Evolutionary conservation across 2,329 filamentous ascomycete species (phyloP).

Genomic region (Karstenula rhodostoma): DNA sequence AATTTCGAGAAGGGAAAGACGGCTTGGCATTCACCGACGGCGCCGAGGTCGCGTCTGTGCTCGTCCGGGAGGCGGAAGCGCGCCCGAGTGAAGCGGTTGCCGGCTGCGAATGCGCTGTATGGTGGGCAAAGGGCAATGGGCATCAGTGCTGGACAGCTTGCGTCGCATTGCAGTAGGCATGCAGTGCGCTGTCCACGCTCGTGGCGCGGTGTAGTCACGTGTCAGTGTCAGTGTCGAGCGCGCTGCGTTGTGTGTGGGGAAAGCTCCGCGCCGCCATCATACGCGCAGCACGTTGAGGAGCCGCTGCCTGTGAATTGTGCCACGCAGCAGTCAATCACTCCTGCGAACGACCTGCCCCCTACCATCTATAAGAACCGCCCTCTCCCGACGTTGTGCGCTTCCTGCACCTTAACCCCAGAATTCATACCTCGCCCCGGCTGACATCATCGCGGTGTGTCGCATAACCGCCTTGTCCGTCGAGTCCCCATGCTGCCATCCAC

Average conservation of each 20-base stretch:
- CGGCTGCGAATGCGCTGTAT: background rate
- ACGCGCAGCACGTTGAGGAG: conserved; percentile 5
- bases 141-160: background rate
- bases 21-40: conserved; percentile 9
- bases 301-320: conserved; percentile 5
- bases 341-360: background rate
- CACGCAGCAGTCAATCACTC: conserved; percentile 4
- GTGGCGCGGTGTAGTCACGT: background rate
- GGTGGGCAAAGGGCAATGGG: no score
- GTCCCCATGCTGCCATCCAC: conserved; percentile 35
- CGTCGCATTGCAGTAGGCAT: conserved; percentile 1
- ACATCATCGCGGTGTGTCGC: conserved; percentile 23
- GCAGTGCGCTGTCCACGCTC: background rate
- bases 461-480: conserved; percentile 17
- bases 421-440: conserved; percentile 14
- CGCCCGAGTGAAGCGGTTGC: conserved; percentile 5
- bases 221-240: no score
- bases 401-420: background rate
- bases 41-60: conserved; percentile 11
- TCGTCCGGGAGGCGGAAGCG: conserved; percentile 4
- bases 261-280: conserved; percentile 7
- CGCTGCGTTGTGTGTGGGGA: conserved; percentile 11
- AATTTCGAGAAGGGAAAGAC: conserved; percentile 30
- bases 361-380: background rate
- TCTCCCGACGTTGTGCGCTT: background rate